Base-by-base conservation (phyloP, 441 rosid species). In the Geranium incanum region DNA sequence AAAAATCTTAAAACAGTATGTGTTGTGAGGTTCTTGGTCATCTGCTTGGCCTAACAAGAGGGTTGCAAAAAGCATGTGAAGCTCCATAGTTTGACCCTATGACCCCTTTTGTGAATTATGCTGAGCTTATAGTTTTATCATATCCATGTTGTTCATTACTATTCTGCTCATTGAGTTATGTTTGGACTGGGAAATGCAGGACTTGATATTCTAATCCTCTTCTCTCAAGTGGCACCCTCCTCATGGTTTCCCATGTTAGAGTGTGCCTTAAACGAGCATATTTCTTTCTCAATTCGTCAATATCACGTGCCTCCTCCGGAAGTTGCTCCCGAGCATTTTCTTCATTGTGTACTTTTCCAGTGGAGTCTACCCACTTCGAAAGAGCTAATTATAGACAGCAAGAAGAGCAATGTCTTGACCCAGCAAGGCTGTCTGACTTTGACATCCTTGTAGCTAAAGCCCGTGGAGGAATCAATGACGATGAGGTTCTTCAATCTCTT, bases 401-500 rank as follows among this genome's bases (percentile, higher is more conserved):
- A 48, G 72, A 68, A 13, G 72, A 66, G 3, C 68, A 41, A 15
- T 59, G 16, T 72, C 59, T 66, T 12, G 73, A 74, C 69, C 15
- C 73, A 38, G 39, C 50, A 9, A 68, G 73, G 43, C 80, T 72
- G 71, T 66, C 76, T 60, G 78, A 75, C 38, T 3, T 83, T 66
- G 79, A 71, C 70, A 70, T 71, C 36, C 66, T 87, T 1, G 45
- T 84, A 63, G 81, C 81, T 28, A 81, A 78, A 77, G 65, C 68
- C 43, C 82, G 74, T 59, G 78, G 71, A 0, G 84, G 85, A 64
- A 79, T 75, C 37, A 81, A 82, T 18, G 82, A 79, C 70, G 80
- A 79, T 48, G 96, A 90, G 64, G 83, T 85, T 67, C 71, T 81
- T 39, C 74, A 43, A 36, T 84, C 77, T 71, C 84, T 88, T 64